A percentile compares a stretch with the other conserved stretches of the same genome.
Evolutionary conservation across 148 eudicot species (phyloP).

Genomic region (Agrostemma githago): DNA sequence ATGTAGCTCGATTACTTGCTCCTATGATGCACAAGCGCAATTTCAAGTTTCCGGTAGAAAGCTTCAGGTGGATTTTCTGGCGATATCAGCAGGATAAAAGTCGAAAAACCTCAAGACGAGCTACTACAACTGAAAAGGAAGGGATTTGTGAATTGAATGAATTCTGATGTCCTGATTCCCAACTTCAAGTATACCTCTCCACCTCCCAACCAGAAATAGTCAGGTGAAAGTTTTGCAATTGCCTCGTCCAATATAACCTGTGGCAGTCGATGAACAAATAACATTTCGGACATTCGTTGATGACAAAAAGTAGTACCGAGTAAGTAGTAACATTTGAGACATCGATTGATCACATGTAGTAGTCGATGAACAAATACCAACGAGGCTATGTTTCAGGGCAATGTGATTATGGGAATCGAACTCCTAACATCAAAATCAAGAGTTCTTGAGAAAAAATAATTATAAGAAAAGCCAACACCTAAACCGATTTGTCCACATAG

Average conservation of each 20-base stretch:
- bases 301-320: neutral
- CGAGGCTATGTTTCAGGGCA: too few relatives aligned
- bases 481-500: too few relatives aligned
- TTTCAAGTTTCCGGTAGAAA: neutral
- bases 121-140: slow-evolving; percentile 78
- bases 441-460: too few relatives aligned
- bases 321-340: too few relatives aligned
- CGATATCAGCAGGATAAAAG: neutral
- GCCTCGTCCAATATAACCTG: slow-evolving; percentile 99
- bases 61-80: neutral
- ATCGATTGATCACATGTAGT: too few relatives aligned
- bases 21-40: neutral
- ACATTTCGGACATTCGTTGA: neutral
- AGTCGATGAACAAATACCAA: too few relatives aligned
- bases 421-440: too few relatives aligned
- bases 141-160: slow-evolving; percentile 60
- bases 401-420: too few relatives aligned
- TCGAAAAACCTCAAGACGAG: slow-evolving; percentile 33
- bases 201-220: slow-evolving; percentile 97
- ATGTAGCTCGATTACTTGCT: too few relatives aligned
- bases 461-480: too few relatives aligned
- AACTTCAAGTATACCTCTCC: slow-evolving; percentile 83
- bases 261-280: slow-evolving; percentile 1
- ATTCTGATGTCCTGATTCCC: slow-evolving; percentile 78
- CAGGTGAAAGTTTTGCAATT: slow-evolving; percentile 71